A percentile compares a stretch with the other conserved stretches of the same genome.
Evolutionary conservation across 2,329 filamentous ascomycete genomes (phyloP).

Genomic region (Aspergillus persii): DNA sequence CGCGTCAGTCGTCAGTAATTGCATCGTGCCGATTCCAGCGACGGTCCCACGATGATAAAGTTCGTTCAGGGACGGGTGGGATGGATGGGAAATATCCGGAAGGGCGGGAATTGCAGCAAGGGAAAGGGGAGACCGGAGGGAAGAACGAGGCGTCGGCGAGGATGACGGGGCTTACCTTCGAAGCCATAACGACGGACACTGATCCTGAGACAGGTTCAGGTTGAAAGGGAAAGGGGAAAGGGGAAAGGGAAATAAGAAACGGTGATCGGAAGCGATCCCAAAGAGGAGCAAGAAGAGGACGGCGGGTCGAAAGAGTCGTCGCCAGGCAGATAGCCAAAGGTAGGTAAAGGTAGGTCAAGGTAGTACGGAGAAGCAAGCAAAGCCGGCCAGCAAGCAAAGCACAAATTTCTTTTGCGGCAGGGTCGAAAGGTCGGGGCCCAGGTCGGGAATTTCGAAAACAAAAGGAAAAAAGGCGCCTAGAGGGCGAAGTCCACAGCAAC

Average conservation of each 20-base stretch:
- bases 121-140: conserved; percentile 5
- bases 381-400: conserved; percentile 13
- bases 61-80: background rate
- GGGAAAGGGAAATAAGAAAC: conserved; percentile 8
- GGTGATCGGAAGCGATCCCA: conserved; percentile 25
- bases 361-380: background rate
- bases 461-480: conserved; percentile 17
- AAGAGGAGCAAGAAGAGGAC: conserved; percentile 15
- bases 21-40: background rate
- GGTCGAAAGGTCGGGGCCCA: conserved; percentile 27
- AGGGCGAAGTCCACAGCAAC: conserved; percentile 24
- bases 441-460: conserved; percentile 24
- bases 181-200: conserved; percentile 27
- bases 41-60: background rate
- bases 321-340: background rate
- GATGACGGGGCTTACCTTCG: conserved; percentile 24
- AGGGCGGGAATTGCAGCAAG: conserved; percentile 6
- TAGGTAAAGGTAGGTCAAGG: too few species aligned
- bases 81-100: conserved; percentile 2
- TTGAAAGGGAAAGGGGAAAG: conserved; percentile 8
- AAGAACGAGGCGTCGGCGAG: conserved; percentile 1
- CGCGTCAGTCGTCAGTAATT: conserved; percentile 20
- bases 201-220: conserved; percentile 7
- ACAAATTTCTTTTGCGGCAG: conserved; percentile 29
- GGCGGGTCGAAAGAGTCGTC: conserved; percentile 17